Base-by-base conservation (phyloP, 164 flowering plant species). In the Vitis amurensis region DNA sequence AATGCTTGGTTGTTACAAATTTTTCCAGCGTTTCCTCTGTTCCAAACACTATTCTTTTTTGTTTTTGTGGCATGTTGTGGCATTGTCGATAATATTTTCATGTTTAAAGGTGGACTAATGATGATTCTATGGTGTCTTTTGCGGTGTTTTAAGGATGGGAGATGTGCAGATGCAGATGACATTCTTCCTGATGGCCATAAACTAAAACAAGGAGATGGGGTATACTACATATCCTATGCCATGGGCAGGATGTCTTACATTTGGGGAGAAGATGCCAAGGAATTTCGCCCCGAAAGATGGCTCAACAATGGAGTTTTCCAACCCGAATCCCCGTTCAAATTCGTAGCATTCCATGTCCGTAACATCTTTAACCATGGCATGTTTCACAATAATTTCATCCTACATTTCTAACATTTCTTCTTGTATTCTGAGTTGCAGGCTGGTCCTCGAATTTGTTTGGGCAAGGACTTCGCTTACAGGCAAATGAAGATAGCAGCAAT, bases 241-340 rank as follows among this genome's bases (percentile, higher is more conserved):
- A 90, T 92, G 97, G 97, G 90, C 7, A 82, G 97, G 70, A 88
- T 90, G 97, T 57, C 74, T 29, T 71, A 68, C 73, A 74, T 92
- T 1, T 90, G 97, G 97, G 94, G 97, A 13, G 89, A 86, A 23
- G 89, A 92, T 71, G 91, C 91, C 0, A 81, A 78, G 73, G 89
- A 82, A 12, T 91, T 91, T 59, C 69, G 75, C 52, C 93, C 93
- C 0, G 87, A 91, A 66, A 80, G 96, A 78, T 91, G 94, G 97
- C 82, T 89, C 50, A 63, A 80, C 0, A 73, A 87, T 29, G 88
- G 92, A 50, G 67, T 84, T 64, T 91, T 89, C 71, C 83, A 79
- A 51, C 88, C 85, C 1, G 86, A 89, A 79, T 81, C 88, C 0
- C 88, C 95, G 0, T 88, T 89, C 87, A 90, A 90, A 82, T 90